phyloP scores from a whole-genome alignment of 2,329 filamentous ascomycete species.

The Bipolaris victoriae region DNA sequence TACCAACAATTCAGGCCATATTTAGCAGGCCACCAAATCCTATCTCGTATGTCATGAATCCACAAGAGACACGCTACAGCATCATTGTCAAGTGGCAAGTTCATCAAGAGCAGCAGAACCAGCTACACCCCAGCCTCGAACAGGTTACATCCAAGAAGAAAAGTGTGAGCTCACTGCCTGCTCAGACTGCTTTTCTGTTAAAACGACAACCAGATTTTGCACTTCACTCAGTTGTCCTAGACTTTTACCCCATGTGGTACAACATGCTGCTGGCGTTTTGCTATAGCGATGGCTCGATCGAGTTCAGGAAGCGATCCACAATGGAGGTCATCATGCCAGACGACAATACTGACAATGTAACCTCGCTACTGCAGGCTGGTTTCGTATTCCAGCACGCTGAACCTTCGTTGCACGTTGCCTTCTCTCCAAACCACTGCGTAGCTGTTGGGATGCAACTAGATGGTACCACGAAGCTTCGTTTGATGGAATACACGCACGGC shows the following conservation, averaged over 20 bases:
- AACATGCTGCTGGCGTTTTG: slow-evolving; percentile 74
- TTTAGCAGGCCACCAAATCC: slow-evolving; percentile 65
- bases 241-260: slow-evolving; percentile 70
- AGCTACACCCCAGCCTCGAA: slow-evolving; percentile 76
- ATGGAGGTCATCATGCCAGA: slow-evolving; percentile 72
- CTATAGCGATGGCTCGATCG: slow-evolving; percentile 80
- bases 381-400: slow-evolving; percentile 73
- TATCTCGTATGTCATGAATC: slow-evolving; percentile 55
- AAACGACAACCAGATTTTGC: slow-evolving; percentile 69
- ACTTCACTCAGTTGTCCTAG: slow-evolving; percentile 73
- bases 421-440: slow-evolving; percentile 57
- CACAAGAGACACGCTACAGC: slow-evolving; percentile 70
- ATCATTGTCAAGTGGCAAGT: slow-evolving; percentile 85
- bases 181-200: slow-evolving; percentile 47
- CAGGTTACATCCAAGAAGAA: slow-evolving; percentile 72
- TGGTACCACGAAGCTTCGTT: slow-evolving; percentile 50
- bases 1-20: slow-evolving; percentile 72
- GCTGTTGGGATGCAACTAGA: slow-evolving; percentile 54
- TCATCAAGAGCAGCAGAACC: slow-evolving; percentile 64
- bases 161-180: slow-evolving; percentile 50
- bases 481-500: slow-evolving; percentile 51
- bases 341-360: slow-evolving; percentile 68
- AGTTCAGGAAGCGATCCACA: slow-evolving; percentile 77
- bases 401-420: slow-evolving; percentile 58
- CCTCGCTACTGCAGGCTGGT: slow-evolving; percentile 75